Conservation (phyloP, 1,284 basidiomycete genomes). For the Apiotrichum brassicae region DNA sequence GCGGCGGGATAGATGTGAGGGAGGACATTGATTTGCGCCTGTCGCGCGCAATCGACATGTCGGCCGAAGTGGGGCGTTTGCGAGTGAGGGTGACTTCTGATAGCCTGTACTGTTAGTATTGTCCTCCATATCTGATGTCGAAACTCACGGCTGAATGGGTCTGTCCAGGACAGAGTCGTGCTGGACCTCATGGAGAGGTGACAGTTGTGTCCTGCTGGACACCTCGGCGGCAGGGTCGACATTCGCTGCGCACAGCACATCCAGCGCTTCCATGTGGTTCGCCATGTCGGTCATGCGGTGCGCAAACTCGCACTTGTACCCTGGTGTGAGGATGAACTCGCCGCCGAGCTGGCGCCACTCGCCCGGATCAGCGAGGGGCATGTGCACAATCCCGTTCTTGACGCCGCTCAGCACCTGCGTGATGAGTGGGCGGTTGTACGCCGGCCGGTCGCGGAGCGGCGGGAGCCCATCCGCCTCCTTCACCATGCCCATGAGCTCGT, state of each 20-base stretch:
- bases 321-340: constrained; percentile 40
- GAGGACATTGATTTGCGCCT: no score
- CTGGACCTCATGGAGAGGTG: no score
- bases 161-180: no score
- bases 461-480: constrained; percentile 34
- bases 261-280: constrained; percentile 45
- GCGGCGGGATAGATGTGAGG: no score
- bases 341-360: constrained; percentile 43
- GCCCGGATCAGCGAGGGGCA: constrained; percentile 39
- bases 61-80: no score
- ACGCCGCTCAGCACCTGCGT: constrained; percentile 36
- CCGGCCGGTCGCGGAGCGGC: constrained; percentile 26
- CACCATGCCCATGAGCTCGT: constrained; percentile 39
- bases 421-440: constrained; percentile 35
- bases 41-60: no score
- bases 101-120: no score
- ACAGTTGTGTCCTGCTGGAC: no score
- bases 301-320: constrained; percentile 41
- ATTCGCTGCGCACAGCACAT: constrained; percentile 9
- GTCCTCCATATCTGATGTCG: no score
- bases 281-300: constrained; percentile 44
- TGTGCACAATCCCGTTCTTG: constrained; percentile 36
- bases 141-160: no score
- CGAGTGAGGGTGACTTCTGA: no score
- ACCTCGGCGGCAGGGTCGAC: neutral